Percentiles rank a stretch among this genome's conserved stretches.
phyloP scores from a whole-genome alignment of 495 filamentous ascomycete species.

The Tuber magnatum region DNA sequence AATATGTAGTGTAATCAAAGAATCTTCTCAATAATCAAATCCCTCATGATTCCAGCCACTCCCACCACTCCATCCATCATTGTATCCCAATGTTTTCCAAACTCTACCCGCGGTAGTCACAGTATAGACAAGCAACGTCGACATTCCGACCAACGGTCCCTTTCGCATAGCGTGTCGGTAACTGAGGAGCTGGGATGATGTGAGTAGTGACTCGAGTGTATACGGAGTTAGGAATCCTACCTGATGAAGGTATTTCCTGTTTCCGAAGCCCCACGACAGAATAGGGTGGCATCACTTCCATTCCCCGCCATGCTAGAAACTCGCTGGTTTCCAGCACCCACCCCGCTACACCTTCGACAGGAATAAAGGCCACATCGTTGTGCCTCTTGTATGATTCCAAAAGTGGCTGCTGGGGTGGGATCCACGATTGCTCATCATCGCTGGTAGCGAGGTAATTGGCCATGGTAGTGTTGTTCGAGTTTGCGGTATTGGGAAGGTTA shows the following conservation, averaged over 20 bases:
- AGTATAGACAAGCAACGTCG: not conserved
- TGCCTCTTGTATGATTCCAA: not conserved
- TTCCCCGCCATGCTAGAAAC: not conserved
- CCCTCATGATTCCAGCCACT: no score
- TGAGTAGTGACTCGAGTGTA: not conserved
- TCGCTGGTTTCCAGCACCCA: not conserved
- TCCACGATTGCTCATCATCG: not conserved
- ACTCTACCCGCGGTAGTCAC: not conserved
- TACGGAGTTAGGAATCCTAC: not conserved
- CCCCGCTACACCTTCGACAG: not conserved
- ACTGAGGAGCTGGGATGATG: not conserved
- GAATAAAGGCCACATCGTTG: not conserved
- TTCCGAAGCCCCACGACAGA: not conserved
- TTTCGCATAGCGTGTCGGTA: not conserved
- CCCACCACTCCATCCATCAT: no score
- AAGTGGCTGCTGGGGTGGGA: not conserved
- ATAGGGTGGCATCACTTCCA: not conserved
- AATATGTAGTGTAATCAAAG: no score
- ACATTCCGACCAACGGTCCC: not conserved
- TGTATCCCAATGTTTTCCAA: no score
- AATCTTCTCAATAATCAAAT: no score
- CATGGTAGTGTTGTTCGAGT: not conserved
- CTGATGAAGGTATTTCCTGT: not conserved
- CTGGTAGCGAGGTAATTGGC: not conserved
- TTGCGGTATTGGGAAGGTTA: not conserved